These are phyloP conservation scores for Microcyclosporella mali DNA, from an alignment of 2,329 filamentous ascomycete species.

Conservation along the genomic window DNA sequence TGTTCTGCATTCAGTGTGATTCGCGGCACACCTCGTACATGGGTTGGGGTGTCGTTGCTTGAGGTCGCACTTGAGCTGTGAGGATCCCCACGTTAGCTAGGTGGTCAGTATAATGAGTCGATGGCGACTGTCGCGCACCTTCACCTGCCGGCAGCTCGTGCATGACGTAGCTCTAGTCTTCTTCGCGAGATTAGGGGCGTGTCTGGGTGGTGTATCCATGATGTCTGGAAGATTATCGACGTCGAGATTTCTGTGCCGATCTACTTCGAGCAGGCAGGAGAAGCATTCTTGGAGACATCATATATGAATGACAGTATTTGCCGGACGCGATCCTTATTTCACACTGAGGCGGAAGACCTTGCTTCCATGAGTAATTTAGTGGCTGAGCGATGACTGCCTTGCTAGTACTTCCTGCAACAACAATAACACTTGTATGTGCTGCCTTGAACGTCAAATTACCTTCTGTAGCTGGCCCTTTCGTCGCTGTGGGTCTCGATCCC, in stretches of 20 bases:
- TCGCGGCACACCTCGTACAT: constrained; percentile 1
- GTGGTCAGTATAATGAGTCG: neutral
- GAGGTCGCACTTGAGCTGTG: constrained; percentile 3
- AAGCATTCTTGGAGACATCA: neutral
- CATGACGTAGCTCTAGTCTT: constrained; percentile 1
- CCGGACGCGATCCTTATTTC: neutral
- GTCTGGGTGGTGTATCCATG: neutral
- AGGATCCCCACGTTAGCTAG: neutral
- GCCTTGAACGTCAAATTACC: neutral
- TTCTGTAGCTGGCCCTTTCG: neutral
- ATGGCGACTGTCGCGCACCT: neutral
- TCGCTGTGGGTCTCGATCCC: neutral
- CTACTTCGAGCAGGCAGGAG: neutral
- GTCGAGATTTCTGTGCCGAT: neutral
- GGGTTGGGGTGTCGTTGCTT: constrained; percentile 1
- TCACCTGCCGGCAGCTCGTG: constrained; percentile 2
- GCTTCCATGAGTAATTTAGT: too few species aligned
- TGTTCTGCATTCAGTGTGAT: constrained; percentile 3
- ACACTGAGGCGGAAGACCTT: neutral
- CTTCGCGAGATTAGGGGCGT: neutral
- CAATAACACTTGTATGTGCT: neutral
- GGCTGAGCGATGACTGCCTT: too few species aligned
- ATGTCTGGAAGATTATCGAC: too few species aligned
- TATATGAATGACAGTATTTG: neutral
- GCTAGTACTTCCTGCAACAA: too few species aligned